These are phyloP conservation scores for Pleurotus salmoneostramineus DNA, from an alignment of 768 basidiomycete species.

Conservation along the genomic window DNA sequence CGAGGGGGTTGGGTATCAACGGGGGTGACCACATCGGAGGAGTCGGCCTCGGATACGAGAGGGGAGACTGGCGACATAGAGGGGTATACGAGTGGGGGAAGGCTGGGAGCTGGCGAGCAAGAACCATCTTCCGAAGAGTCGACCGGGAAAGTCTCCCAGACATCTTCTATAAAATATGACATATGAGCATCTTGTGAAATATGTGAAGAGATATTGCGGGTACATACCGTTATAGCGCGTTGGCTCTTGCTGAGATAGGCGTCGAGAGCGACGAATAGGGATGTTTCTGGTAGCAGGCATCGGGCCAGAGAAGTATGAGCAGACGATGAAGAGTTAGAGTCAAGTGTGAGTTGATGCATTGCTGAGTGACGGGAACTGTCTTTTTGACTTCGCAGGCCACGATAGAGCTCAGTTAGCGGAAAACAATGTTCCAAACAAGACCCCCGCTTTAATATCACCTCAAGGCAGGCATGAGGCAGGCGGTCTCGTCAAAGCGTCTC, in stretches of 20 bases:
- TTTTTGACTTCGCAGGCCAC: slow-evolving; percentile 6
- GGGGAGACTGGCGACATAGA: slow-evolving; percentile 5
- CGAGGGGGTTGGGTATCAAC: slow-evolving; percentile 6
- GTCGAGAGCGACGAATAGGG: slow-evolving; percentile 35
- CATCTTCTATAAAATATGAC: background rate
- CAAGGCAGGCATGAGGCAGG: slow-evolving; percentile 5
- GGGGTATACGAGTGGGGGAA: slow-evolving; percentile 2
- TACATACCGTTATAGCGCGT: slow-evolving; percentile 25
- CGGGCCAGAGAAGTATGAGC: background rate
- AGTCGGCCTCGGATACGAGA: background rate
- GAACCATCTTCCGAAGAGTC: background rate
- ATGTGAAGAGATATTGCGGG: background rate
- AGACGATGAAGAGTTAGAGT: background rate
- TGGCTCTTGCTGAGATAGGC: slow-evolving; percentile 37
- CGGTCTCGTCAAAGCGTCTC: slow-evolving; percentile 2
- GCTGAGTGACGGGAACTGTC: background rate
- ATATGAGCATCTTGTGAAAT: background rate
- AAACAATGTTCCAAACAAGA: slow-evolving; percentile 8
- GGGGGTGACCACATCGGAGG: slow-evolving; percentile 2
- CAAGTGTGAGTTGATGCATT: background rate
- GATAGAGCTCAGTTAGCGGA: slow-evolving; percentile 2
- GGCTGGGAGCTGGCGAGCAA: background rate
- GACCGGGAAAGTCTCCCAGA: background rate
- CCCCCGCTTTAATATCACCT: slow-evolving; percentile 10
- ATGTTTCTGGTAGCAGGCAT: slow-evolving; percentile 14